Base-by-base conservation (phyloP, 2,329 filamentous ascomycete species). In the Colletotrichum sansevieriae region DNA sequence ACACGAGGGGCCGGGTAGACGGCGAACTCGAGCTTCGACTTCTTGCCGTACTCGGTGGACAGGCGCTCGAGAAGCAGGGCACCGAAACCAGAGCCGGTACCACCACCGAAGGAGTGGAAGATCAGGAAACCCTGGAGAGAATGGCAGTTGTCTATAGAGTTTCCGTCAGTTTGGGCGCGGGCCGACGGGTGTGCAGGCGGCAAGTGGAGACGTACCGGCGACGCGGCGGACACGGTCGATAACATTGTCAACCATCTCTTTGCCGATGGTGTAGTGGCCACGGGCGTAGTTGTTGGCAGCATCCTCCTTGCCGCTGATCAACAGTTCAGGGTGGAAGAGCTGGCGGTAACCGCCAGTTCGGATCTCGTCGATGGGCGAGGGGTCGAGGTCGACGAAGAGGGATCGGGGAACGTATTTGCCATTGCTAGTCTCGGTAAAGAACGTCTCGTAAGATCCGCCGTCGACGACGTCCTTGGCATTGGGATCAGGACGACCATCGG, bases 271-370 rank as follows among this genome's bases (percentile, higher is more conserved):
- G 82, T 92, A 92, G 83, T 92, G 90, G 66, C 90, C 90, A 83
- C 90, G 90, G 74, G 90, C 90, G 76, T 92, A 92, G 85, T 92
- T 92, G 84, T 92, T 92, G 82, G 90, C 89, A 68, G 90, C 90
- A 86, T 92, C 90, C 80, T 92, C 90, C 85, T 92, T 92, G 81
- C 90, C 90, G 79, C 87, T 92, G 78, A 92, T 88, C 77, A 92
- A 81, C 74, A 90, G 84, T 83, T 92, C 90, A 52, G 90, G 90
- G 82, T 92, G 90, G 85, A 91, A 92, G 70, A 92, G 87, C 77
- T 90, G 85, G 74, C 89, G 88, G 82, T 91, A 92, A 72, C 76
- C 71, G 69, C 90, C 90, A 63, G 89, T 92, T 69, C 90, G 88
- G 81, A 92, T 91, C 84, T 92, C 90, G 75, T 92, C 90, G 74